These are phyloP conservation scores for Naumovozyma dairenensis DNA, from an alignment of 805 yeast genomes.

Conservation along the genomic window DNA sequence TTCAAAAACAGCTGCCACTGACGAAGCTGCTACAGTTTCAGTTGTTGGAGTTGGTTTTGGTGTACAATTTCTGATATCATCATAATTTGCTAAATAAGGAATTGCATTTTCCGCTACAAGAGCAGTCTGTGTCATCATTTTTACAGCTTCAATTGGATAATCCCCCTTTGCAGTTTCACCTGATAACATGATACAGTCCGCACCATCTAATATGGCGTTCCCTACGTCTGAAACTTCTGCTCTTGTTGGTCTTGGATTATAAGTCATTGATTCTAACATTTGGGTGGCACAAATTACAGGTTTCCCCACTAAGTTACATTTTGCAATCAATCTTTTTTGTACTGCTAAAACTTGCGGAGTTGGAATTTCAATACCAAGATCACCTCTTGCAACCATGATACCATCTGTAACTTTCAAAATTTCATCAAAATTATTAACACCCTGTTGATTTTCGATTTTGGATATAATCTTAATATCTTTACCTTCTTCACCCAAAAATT, in stretches of 20 bases:
- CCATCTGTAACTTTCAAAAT: conserved; percentile 93
- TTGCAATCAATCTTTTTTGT: conserved; percentile 97
- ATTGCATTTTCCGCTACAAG: conserved; percentile 94
- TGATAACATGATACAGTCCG: conserved; percentile 99
- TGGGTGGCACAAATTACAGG: conserved; percentile 99
- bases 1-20: conserved; percentile 93
- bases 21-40: conserved; percentile 96
- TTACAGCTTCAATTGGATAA: conserved; percentile 95
- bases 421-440: conserved; percentile 98
- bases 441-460: conserved; percentile 98
- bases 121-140: conserved; percentile 97
- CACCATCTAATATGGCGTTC: conserved; percentile 97
- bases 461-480: conserved; percentile 91
- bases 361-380: conserved; percentile 97
- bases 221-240: conserved; percentile 99
- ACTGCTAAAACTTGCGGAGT: conserved; percentile 98
- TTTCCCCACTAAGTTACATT: conserved; percentile 98
- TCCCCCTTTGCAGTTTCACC: conserved; percentile 99
- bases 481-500: conserved; percentile 95
- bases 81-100: conserved; percentile 74
- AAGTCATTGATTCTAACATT: conserved; percentile 99
- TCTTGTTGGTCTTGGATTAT: conserved; percentile 99
- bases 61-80: conserved; percentile 80
- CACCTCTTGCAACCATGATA: conserved; percentile 99
- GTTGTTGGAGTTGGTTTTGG: conserved; percentile 83